Evolutionary conservation across 2,329 filamentous ascomycete genomes (phyloP).

Genomic region (Xylariaceae sp.): DNA sequence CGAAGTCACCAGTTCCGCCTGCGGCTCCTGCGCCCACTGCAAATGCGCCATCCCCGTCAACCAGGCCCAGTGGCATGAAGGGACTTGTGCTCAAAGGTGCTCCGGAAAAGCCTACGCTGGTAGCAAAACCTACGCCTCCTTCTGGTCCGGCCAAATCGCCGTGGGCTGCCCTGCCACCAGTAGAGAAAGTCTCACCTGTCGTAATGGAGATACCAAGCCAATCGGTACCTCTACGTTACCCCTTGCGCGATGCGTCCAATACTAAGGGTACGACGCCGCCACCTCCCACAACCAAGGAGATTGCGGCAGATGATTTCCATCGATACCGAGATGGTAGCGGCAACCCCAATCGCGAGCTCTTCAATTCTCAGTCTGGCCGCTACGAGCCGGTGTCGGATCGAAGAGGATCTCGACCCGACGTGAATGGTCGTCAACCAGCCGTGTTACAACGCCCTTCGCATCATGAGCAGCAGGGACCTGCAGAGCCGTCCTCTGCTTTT

Average conservation of each 20-base stretch:
- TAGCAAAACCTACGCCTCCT: constrained; percentile 65
- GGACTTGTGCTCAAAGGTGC: constrained; percentile 64
- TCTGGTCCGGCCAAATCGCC: constrained; percentile 79
- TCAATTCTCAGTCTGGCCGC: constrained; percentile 90
- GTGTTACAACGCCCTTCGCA: constrained; percentile 71
- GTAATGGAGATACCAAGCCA: constrained; percentile 50
- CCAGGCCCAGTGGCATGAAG: constrained; percentile 51
- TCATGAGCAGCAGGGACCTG: constrained; percentile 59
- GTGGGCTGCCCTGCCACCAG: constrained; percentile 81
- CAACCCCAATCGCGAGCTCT: constrained; percentile 70
- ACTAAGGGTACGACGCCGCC: constrained; percentile 52
- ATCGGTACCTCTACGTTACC: constrained; percentile 40
- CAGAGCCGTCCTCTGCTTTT: constrained; percentile 82
- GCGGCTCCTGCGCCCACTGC: constrained; percentile 35
- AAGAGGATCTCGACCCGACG: constrained; percentile 66
- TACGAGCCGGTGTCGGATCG: constrained; percentile 86
- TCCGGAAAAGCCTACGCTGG: constrained; percentile 67
- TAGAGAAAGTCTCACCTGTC: constrained; percentile 74
- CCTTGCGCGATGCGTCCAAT: constrained; percentile 52
- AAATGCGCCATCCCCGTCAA: constrained; percentile 33
- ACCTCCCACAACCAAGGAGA: constrained; percentile 71
- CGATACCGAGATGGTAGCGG: constrained; percentile 70
- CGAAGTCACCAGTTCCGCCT: constrained; percentile 44
- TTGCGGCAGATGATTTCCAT: constrained; percentile 88
- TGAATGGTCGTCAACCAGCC: constrained; percentile 66